Evolutionary conservation across 257 asterid species (phyloP), one percentile per base, ranked within the genome.

Genomic region (Perilla frutescens): DNA sequence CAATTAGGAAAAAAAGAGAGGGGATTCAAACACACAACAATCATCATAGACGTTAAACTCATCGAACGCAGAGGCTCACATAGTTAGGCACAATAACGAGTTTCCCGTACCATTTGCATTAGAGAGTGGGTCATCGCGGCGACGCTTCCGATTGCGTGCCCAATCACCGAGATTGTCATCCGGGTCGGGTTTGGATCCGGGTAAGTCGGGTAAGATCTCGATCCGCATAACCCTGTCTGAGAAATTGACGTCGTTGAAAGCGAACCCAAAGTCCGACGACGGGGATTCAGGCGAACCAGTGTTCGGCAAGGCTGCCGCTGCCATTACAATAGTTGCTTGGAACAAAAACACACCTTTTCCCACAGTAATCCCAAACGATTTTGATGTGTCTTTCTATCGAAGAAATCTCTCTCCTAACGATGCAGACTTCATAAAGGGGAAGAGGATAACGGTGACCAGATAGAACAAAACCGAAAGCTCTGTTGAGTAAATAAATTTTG

Each of bases 131-230:
- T 89, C 97, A 31, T 84, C 87, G 32, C 98, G 88, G 31, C 91
- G 88, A 37, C 97, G 92, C 84, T 93, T 93, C 70, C 96, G 88
- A 54, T 84, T 89, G 45, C 89, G 81, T 36, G 84, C 87, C 97
- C 90, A 89, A 58, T 82, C 89, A 4, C 84, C 80, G 43, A 87
- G 59, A 68, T 57, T 70, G 50, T 62, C 85, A 15, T 76, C 89
- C 51, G 78, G 69, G 66, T 79, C 90, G 53, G 91, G 74, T 66
- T 87, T 84, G 57, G 82, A 60, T 40, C 81, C 88, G 48, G 84
- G 77, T 12, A 41, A 44, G 45, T 76, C 87, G 57, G 89, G 88
- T 14, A 79, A 31, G 66, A 90, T 81, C 86, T 89, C 90, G 82
- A 93, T 83, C 56, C 81, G 87, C 20, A 91, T 76, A 41, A 91